Percentiles rank a stretch among this genome's conserved stretches.
Evolutionary conservation across 2,329 filamentous ascomycete species (phyloP).

Genomic region (Pleurostoma richardsiae): DNA sequence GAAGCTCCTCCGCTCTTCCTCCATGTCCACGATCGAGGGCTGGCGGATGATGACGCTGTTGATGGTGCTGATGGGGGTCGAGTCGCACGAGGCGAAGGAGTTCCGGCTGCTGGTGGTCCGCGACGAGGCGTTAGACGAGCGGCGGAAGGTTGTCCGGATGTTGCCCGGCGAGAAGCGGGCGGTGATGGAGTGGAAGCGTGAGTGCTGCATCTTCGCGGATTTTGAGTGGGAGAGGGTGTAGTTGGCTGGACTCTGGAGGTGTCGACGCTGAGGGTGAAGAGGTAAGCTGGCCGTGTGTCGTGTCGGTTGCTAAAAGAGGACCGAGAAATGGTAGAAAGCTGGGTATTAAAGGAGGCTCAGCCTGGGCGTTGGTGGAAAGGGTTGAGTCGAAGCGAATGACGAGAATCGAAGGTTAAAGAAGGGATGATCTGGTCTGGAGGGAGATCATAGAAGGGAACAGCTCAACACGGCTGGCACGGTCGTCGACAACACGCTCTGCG

Average conservation of each 20-base stretch:
- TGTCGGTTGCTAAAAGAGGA: not conserved
- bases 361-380: slow-evolving; percentile 6
- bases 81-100: slow-evolving; percentile 38
- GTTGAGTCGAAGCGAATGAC: slow-evolving; percentile 6
- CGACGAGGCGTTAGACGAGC: slow-evolving; percentile 41
- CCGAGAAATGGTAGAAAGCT: slow-evolving; percentile 2
- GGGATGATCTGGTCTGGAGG: slow-evolving; percentile 10
- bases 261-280: not conserved
- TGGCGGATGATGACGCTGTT: slow-evolving; percentile 56
- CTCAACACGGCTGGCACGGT: not conserved
- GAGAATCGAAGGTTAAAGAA: slow-evolving; percentile 8
- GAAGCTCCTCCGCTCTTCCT: slow-evolving; percentile 51
- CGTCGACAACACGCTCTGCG: not conserved
- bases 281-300: not conserved
- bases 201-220: slow-evolving; percentile 35
- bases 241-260: slow-evolving; percentile 1
- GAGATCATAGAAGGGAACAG: slow-evolving; percentile 4
- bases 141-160: slow-evolving; percentile 48
- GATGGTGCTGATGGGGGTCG: slow-evolving; percentile 43
- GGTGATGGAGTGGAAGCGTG: slow-evolving; percentile 44
- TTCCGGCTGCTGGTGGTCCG: slow-evolving; percentile 31
- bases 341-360: slow-evolving; percentile 10
- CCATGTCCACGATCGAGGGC: slow-evolving; percentile 50
- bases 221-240: slow-evolving; percentile 1
- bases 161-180: slow-evolving; percentile 43